A percentile compares a stretch with the other conserved stretches of the same genome.
phyloP scores from a whole-genome alignment of 768 basidiomycete species.

The Tricholoma furcatifolium region DNA sequence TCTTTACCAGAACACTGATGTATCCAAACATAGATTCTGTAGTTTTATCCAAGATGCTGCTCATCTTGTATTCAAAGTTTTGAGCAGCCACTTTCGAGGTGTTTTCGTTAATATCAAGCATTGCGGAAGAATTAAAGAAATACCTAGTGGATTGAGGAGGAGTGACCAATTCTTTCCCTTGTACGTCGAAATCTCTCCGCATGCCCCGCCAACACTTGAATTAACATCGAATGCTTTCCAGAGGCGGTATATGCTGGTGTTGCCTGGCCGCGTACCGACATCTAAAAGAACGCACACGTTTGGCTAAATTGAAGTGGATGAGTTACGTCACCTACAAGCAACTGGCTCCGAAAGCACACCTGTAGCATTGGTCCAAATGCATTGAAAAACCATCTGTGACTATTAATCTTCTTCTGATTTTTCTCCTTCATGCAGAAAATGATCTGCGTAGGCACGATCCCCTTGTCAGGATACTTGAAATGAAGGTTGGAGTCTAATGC shows the following conservation, averaged over 20 bases:
- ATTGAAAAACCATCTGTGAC: slow-evolving; percentile 97
- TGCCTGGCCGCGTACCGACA: slow-evolving; percentile 89
- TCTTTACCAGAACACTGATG: slow-evolving; percentile 82
- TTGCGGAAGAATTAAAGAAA: slow-evolving; percentile 10
- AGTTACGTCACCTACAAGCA: not conserved
- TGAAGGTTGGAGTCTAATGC: slow-evolving; percentile 76
- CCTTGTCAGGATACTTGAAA: slow-evolving; percentile 88
- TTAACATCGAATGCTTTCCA: slow-evolving; percentile 96
- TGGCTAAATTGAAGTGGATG: slow-evolving; percentile 45
- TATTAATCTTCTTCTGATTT: slow-evolving; percentile 97
- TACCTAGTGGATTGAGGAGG: slow-evolving; percentile 82
- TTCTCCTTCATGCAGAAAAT: slow-evolving; percentile 91
- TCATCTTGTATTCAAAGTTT: slow-evolving; percentile 94
- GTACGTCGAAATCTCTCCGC: slow-evolving; percentile 93
- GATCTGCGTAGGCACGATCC: slow-evolving; percentile 92
- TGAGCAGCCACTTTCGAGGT: slow-evolving; percentile 77
- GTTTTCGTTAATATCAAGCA: not conserved
- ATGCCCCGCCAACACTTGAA: slow-evolving; percentile 92
- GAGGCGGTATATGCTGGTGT: slow-evolving; percentile 86
- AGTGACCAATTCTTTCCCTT: slow-evolving; percentile 88
- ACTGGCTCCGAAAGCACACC: slow-evolving; percentile 34
- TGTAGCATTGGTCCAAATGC: slow-evolving; percentile 83
- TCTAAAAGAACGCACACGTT: slow-evolving; percentile 93
- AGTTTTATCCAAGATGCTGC: slow-evolving; percentile 88
- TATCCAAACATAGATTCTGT: slow-evolving; percentile 92